Conservation (phyloP, 768 basidiomycete species). For the Russula dissimulans region DNA sequence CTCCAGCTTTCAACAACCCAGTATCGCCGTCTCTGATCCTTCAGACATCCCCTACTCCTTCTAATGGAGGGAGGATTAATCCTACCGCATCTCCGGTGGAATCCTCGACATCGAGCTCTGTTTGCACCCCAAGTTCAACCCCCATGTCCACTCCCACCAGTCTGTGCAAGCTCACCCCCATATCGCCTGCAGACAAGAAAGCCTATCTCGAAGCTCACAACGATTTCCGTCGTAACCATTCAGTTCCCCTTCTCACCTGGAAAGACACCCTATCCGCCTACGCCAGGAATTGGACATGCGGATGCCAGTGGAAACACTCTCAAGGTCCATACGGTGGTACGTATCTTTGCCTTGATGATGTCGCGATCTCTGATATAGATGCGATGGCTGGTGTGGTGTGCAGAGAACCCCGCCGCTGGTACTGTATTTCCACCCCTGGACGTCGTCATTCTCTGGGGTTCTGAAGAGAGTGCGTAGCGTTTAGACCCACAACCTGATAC, state of each 20-base stretch:
- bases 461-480: conserved; percentile 50
- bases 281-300: conserved; percentile 62
- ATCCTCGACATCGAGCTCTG: too few relatives aligned
- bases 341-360: neutral
- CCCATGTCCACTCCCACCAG: too few relatives aligned
- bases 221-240: conserved; percentile 49
- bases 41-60: neutral
- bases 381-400: neutral
- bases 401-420: conserved; percentile 70
- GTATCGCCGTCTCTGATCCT: too few relatives aligned
- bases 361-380: neutral
- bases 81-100: too few relatives aligned
- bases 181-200: conserved; percentile 38
- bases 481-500: neutral
- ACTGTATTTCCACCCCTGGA: conserved; percentile 57
- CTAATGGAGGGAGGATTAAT: neutral
- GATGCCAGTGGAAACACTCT: conserved; percentile 62
- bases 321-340: conserved; percentile 55
- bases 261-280: conserved; percentile 39
- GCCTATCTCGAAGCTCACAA: conserved; percentile 57
- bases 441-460: conserved; percentile 21
- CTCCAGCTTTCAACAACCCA: too few relatives aligned
- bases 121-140: too few relatives aligned
- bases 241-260: conserved; percentile 58
- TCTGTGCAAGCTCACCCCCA: too few relatives aligned